These are phyloP conservation scores for Ceratobasidium sp. DNA, from an alignment of 1,284 basidiomycete species.

Conservation along the genomic window DNA sequence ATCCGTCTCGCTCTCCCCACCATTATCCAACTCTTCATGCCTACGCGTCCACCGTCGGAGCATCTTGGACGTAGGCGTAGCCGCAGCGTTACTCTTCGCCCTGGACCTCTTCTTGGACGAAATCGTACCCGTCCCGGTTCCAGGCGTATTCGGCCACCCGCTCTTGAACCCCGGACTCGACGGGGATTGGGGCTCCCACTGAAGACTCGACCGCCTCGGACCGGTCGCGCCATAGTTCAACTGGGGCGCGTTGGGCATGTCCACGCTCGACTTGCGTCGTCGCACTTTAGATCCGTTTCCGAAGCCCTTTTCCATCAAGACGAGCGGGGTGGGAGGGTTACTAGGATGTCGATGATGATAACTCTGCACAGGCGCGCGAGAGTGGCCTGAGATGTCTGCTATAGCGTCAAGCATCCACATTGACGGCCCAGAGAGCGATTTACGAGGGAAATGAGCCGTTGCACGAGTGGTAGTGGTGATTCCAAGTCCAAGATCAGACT, in stretches of 20 bases:
- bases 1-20: constrained; percentile 48
- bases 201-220: constrained; percentile 41
- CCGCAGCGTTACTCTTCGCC: not conserved
- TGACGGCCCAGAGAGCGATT: constrained; percentile 33
- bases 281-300: not conserved
- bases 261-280: constrained; percentile 32
- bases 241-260: constrained; percentile 12
- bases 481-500: constrained; percentile 17
- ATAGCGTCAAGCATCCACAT: constrained; percentile 86
- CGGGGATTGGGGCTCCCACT: constrained; percentile 48
- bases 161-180: constrained; percentile 20
- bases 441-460: constrained; percentile 3
- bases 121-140: not conserved
- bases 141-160: constrained; percentile 8
- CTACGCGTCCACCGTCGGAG: constrained; percentile 10
- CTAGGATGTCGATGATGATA: constrained; percentile 42
- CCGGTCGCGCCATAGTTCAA: not conserved
- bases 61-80: not conserved
- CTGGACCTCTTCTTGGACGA: constrained; percentile 1
- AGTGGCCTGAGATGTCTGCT: constrained; percentile 68
- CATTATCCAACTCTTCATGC: constrained; percentile 40
- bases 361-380: constrained; percentile 26
- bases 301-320: constrained; percentile 16
- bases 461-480: not conserved
- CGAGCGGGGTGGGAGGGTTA: constrained; percentile 11